A percentile compares a stretch with the other conserved stretches of the same genome.
Conservation (phyloP, 176 grass and related monocot species). For the Musa troglodytarum region DNA sequence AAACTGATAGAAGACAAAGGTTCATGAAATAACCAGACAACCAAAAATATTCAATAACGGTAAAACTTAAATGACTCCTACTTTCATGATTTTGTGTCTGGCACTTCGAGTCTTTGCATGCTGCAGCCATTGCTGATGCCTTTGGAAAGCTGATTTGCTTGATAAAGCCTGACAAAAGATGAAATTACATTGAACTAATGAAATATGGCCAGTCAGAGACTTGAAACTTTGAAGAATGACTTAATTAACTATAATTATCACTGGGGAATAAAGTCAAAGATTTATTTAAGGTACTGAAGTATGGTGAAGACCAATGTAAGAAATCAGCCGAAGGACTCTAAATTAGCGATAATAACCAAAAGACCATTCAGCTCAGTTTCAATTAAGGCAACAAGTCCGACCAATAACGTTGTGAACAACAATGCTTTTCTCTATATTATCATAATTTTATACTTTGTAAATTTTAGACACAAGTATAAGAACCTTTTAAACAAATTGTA, state of each 20-base stretch:
- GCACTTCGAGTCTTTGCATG: conserved; percentile 92
- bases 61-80: conserved; percentile 20
- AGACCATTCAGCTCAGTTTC: no score
- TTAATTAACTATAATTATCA: not conserved
- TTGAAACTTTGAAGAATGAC: not conserved
- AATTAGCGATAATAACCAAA: no score
- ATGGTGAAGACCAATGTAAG: not conserved
- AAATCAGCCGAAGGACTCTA: no score
- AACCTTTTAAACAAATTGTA: no score
- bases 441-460: no score
- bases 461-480: no score
- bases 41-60: not conserved
- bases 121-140: conserved; percentile 76
- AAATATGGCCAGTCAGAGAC: not conserved
- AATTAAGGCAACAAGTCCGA: no score
- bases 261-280: not conserved
- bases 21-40: conserved; percentile 2
- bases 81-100: conserved; percentile 96
- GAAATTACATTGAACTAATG: not conserved
- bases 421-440: no score
- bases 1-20: conserved; percentile 47
- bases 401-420: no score
- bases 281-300: not conserved
- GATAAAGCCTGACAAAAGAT: conserved; percentile 51
- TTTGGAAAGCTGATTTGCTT: conserved; percentile 80